Percentiles rank a stretch among this genome's conserved stretches.
Conservation (phyloP, 2,329 filamentous ascomycete species). For the Monosporascus sp. region DNA sequence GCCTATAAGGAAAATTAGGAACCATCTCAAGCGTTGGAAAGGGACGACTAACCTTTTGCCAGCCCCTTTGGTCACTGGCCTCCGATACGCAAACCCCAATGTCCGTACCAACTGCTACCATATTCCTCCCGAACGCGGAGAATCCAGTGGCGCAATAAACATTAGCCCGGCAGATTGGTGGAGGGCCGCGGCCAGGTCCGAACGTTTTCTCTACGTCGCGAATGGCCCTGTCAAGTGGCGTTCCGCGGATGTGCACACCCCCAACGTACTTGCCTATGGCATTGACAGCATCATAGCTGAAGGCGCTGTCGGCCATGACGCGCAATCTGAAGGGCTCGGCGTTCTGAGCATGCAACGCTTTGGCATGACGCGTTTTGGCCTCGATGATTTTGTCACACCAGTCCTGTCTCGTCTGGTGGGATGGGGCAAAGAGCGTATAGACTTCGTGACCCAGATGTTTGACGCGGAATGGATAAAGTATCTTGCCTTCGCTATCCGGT, state of each 20-base stretch:
- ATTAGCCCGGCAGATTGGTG: slow-evolving; percentile 74
- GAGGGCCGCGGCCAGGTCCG: slow-evolving; percentile 64
- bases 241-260: slow-evolving; percentile 75
- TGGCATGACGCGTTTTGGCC: slow-evolving; percentile 90
- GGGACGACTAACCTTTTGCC: slow-evolving; percentile 67
- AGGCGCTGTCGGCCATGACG: slow-evolving; percentile 88
- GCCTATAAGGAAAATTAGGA: slow-evolving; percentile 46
- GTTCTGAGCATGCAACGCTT: slow-evolving; percentile 83
- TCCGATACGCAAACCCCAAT: slow-evolving; percentile 90
- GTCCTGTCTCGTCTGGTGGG: slow-evolving; percentile 68
- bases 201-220: slow-evolving; percentile 79
- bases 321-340: slow-evolving; percentile 91
- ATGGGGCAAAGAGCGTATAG: slow-evolving; percentile 84
- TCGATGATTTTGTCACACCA: slow-evolving; percentile 95
- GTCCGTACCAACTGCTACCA: slow-evolving; percentile 93
- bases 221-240: slow-evolving; percentile 86
- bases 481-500: slow-evolving; percentile 73
- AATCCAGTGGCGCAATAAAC: slow-evolving; percentile 96
- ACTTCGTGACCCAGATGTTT: slow-evolving; percentile 93
- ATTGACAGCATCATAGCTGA: slow-evolving; percentile 67
- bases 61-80: slow-evolving; percentile 82
- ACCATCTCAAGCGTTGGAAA: background rate
- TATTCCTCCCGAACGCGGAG: slow-evolving; percentile 73
- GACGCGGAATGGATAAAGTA: slow-evolving; percentile 89
- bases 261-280: slow-evolving; percentile 55